Percentiles rank a stretch among this genome's conserved stretches.
phyloP scores from a whole-genome alignment of 257 asterid species.

The Avicennia marina region DNA sequence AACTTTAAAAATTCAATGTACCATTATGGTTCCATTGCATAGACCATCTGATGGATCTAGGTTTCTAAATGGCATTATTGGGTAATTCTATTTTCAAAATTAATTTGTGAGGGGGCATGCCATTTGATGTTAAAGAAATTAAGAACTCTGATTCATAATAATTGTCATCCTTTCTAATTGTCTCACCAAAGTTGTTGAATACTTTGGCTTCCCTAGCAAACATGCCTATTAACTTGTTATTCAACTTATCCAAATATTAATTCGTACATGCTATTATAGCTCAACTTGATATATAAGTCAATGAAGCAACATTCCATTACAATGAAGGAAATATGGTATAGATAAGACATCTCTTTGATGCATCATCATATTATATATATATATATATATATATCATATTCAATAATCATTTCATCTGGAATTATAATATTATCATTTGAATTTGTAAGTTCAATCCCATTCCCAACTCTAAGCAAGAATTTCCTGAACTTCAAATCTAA shows the following conservation, averaged over 20 bases:
- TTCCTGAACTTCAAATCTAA: not conserved
- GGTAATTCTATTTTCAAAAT: not conserved
- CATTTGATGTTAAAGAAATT: not conserved
- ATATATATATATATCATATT: not conserved
- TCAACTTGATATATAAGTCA: not conserved
- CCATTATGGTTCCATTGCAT: conserved; percentile 1
- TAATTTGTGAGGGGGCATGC: not conserved
- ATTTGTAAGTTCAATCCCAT: not conserved
- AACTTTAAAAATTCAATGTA: not conserved
- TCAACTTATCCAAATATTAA: not conserved
- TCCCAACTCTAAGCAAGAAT: not conserved
- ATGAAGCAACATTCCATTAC: not conserved
- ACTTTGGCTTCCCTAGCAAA: not conserved
- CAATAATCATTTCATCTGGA: not conserved
- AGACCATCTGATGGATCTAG: not conserved
- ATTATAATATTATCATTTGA: not conserved
- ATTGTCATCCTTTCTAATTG: not conserved
- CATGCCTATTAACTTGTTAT: no score
- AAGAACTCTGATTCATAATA: not conserved
- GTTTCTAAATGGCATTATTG: not conserved
- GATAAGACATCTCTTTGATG: not conserved
- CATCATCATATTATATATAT: no score
- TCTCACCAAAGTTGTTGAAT: not conserved
- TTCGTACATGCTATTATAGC: not conserved
- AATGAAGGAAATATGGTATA: not conserved